Conservation (phyloP, 2,329 filamentous ascomycete species). For the Chaetomiaceae sp. region DNA sequence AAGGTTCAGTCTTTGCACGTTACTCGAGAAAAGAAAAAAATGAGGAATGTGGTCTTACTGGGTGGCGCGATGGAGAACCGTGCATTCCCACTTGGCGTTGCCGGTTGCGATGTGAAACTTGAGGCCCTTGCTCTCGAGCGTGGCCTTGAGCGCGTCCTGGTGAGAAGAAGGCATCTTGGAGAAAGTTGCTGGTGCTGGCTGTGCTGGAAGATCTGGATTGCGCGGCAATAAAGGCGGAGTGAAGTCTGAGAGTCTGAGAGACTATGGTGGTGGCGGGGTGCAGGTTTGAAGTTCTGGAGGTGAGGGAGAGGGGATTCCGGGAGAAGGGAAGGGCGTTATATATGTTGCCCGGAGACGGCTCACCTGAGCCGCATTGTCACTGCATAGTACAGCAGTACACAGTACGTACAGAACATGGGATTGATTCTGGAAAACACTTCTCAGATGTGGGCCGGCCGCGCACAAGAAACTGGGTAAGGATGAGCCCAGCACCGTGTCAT, state of each 20-base stretch:
- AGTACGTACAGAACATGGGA: not conserved
- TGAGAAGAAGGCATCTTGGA: conserved; percentile 18
- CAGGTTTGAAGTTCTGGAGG: no score
- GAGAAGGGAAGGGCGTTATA: not conserved
- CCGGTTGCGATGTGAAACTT: conserved; percentile 43
- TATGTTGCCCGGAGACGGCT: conserved; percentile 5
- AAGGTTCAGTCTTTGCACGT: conserved; percentile 10
- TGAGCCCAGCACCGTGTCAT: not conserved
- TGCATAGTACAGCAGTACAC: not conserved
- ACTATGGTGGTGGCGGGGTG: not conserved
- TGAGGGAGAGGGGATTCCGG: conserved; percentile 2
- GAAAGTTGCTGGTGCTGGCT: not conserved
- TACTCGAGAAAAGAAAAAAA: not conserved
- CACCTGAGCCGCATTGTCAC: not conserved
- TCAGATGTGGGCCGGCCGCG: conserved; percentile 8
- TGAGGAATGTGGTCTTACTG: conserved; percentile 36
- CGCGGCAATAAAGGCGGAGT: not conserved
- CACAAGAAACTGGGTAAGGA: conserved; percentile 1
- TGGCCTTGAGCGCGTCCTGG: conserved; percentile 17
- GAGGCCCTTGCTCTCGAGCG: conserved; percentile 37
- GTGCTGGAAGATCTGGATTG: not conserved
- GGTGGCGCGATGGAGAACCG: conserved; percentile 37
- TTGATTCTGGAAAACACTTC: conserved; percentile 5
- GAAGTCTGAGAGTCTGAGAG: not conserved
- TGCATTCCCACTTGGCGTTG: conserved; percentile 34